These are phyloP conservation scores for Lithospermum erythrorhizon DNA, from an alignment of 257 asterid genomes.

Conservation along the genomic window DNA sequence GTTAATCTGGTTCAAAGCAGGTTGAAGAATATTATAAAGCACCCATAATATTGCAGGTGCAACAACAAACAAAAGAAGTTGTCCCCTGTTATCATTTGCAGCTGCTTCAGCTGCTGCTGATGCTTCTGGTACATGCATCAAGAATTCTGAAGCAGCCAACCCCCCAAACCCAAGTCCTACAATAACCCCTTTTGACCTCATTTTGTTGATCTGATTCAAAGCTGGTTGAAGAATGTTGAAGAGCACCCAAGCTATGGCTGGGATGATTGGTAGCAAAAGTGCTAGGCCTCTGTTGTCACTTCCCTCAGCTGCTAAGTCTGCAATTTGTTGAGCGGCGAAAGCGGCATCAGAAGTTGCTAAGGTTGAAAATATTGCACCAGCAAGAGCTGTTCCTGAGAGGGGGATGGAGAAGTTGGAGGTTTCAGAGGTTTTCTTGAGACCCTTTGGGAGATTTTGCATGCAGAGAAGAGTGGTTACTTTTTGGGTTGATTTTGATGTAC, in stretches of 20 bases:
- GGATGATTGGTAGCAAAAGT: constrained; percentile 60
- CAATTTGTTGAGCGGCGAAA: constrained; percentile 80
- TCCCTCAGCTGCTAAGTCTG: constrained; percentile 76
- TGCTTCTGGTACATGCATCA: constrained; percentile 43
- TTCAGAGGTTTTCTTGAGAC: constrained; percentile 7
- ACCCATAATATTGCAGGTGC: constrained; percentile 90
- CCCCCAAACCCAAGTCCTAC: constrained; percentile 71
- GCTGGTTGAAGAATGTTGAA: constrained; percentile 88
- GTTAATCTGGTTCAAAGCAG: constrained; percentile 89
- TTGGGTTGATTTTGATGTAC: constrained; percentile 22
- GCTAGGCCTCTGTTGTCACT: constrained; percentile 78
- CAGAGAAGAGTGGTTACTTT: constrained; percentile 33
- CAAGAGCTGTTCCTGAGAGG: constrained; percentile 34
- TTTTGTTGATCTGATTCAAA: constrained; percentile 64
- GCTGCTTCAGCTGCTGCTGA: constrained; percentile 42
- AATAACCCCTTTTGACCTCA: constrained; percentile 55
- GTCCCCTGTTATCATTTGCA: constrained; percentile 61
- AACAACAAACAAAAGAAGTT: constrained; percentile 63
- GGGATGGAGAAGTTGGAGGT: constrained; percentile 13
- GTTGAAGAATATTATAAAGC: constrained; percentile 68
- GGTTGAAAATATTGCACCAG: constrained; percentile 75
- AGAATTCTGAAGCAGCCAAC: constrained; percentile 37
- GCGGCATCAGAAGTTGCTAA: constrained; percentile 62
- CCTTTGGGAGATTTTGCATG: constrained; percentile 36
- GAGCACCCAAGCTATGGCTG: constrained; percentile 82